Percentiles rank a stretch among this genome's conserved stretches.
These are phyloP conservation scores for Salvia rosmarinus DNA, from an alignment of 257 asterid genomes.

Conservation along the genomic window DNA sequence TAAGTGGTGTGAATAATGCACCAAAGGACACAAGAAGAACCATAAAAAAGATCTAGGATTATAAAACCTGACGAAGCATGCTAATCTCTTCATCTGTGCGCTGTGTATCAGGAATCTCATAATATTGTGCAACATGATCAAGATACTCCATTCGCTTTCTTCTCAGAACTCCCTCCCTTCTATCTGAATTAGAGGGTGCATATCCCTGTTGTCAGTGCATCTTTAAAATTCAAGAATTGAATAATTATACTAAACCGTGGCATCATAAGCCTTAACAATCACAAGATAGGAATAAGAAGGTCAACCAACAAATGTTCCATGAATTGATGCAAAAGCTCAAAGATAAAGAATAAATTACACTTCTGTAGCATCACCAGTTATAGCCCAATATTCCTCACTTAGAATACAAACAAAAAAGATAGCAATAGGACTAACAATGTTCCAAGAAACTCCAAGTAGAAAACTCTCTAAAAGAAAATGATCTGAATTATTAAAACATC, in stretches of 20 bases:
- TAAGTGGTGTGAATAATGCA: conserved; percentile 26
- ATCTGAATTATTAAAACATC: conserved; percentile 3
- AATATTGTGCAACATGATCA: conserved; percentile 91
- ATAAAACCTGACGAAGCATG: conserved; percentile 93
- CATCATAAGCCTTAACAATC: conserved; percentile 13
- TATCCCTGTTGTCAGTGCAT: conserved; percentile 97
- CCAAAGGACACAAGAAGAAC: conserved; percentile 16
- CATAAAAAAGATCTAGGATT: conserved; percentile 19
- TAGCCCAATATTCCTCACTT: background rate
- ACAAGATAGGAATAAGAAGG: conserved; percentile 13
- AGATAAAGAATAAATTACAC: background rate
- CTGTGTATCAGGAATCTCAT: conserved; percentile 79
- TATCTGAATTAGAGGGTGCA: conserved; percentile 99
- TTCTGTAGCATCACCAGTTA: background rate
- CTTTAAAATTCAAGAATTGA: conserved; percentile 47
- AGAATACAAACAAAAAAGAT: background rate
- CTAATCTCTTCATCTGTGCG: conserved; percentile 94
- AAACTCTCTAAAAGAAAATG: conserved; percentile 6
- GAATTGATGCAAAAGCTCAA: background rate
- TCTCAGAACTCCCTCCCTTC: conserved; percentile 95
- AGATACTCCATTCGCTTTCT: conserved; percentile 93
- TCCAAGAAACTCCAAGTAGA: conserved; percentile 10
- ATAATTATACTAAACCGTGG: conserved; percentile 11
- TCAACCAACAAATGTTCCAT: conserved; percentile 20
- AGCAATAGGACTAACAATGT: conserved; percentile 11